Conservation (phyloP, 257 asterid species). For the Gynochthodes officinalis region DNA sequence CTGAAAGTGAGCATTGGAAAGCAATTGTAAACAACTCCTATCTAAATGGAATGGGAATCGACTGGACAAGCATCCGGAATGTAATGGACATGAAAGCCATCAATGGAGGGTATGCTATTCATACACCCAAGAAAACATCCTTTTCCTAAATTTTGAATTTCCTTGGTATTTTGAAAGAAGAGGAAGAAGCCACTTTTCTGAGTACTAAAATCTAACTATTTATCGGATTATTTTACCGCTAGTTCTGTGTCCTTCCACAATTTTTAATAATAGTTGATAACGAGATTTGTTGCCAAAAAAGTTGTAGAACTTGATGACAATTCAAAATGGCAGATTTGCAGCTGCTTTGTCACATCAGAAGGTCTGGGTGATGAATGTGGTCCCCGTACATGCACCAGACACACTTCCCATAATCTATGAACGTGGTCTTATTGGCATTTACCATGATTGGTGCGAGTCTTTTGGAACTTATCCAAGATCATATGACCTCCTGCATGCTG, state of each 20-base stretch:
- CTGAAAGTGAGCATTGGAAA: conserved; percentile 80
- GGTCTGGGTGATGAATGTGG: conserved; percentile 94
- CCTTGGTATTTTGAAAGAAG: not conserved
- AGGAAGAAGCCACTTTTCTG: not conserved
- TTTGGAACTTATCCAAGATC: conserved; percentile 93
- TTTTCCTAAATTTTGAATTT: conserved; percentile 3
- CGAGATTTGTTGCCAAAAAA: not conserved
- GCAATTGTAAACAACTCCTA: conserved; percentile 76
- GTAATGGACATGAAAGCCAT: conserved; percentile 97
- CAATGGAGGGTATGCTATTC: conserved; percentile 73
- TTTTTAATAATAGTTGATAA: not conserved
- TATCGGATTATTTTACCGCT: not conserved
- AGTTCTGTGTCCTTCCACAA: not conserved
- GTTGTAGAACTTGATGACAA: conserved; percentile 8
- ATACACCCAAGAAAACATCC: not conserved
- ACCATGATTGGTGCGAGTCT: conserved; percentile 97
- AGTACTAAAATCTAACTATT: not conserved
- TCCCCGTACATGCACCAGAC: conserved; percentile 80
- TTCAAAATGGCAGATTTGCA: conserved; percentile 61
- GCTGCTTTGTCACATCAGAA: conserved; percentile 75
- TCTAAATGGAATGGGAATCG: conserved; percentile 71
- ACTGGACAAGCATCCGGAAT: conserved; percentile 78
- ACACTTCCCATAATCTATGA: conserved; percentile 88
- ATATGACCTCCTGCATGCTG: conserved; percentile 91
- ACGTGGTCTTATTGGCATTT: conserved; percentile 82